Evolutionary conservation across 148 eudicot genomes (phyloP), one percentile per base, ranked within the genome.

Genomic region (Drosera capensis): DNA sequence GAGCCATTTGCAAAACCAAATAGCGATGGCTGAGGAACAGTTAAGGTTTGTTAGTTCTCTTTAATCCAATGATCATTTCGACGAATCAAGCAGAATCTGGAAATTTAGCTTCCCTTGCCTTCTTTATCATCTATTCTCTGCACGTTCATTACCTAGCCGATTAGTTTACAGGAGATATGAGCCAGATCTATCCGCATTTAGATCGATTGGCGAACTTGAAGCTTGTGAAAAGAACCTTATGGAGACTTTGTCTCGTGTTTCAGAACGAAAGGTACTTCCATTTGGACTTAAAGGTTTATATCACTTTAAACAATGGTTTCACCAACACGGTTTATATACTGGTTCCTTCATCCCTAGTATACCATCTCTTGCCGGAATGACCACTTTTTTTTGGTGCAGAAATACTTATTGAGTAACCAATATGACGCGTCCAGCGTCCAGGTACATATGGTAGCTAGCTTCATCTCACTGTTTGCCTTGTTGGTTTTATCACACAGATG

Each of bases 131-230:
- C n/a, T n/a, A n/a, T n/a, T n/a, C n/a, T n/a, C n/a, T n/a, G n/a
- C n/a, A n/a, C n/a, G n/a, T n/a, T n/a, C n/a, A n/a, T n/a, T n/a
- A n/a, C n/a, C n/a, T n/a, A n/a, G n/a, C n/a, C n/a, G n/a, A n/a
- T n/a, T n/a, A n/a, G n/a, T 34, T 34, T 15, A 0, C n/a, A 34
- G 38, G 57, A 53, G 59, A 46, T 79, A 64, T 22, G 87, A 82
- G 62, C 87, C 87, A 25, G 74, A 75, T 35, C 67, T 72, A 23
- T 53, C 58, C 48, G 60, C 35, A 2, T 60, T 82, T 30, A 65
- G 77, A 37, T 62, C 75, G n/a, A 13, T 71, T 42, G 70, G 57
- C 18, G 94, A 82, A 22, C 53, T 82, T 21, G 71, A 78, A 49
- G 49, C 80, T 1, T 72, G 66, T 28, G 94, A 75, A 51, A 69